Base-by-base conservation (phyloP, 257 asterid genomes). In the Cinchona pubescens region DNA sequence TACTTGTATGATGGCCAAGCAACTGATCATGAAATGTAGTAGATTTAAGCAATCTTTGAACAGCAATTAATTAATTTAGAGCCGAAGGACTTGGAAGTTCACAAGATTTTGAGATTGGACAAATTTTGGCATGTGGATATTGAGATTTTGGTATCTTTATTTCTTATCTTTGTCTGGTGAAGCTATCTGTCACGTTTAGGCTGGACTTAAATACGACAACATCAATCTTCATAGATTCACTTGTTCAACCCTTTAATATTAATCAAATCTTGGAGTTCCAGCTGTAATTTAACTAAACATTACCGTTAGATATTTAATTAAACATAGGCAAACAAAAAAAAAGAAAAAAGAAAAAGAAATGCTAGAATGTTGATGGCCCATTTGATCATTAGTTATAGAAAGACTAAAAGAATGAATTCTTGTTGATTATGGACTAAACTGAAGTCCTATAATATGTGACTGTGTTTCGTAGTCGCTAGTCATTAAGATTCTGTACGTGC, bases 151-250 rank as follows among this genome's bases (percentile, higher is more conserved):
- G 74, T 69, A 71, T 65, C 56, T 71, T 58, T 68, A 4, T 35
- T n/a, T 27, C 15, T 19, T 16, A 71, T 51, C 58, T 40, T 18
- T 38, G 67, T 42, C n/a, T 59, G 59, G 23, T 62, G 59, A 71
- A 48, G 61, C 74, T 68, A 65, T 62, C 25, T 59, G 69, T 80
- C 67, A 73, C 56, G 16, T 69, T 56, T 46, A 51, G 62, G 38
- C 62, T 42, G 82, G 55, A 71, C 56, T n/a, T n/a, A n/a, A n/a
- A 79, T 81, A 30, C 40, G 88, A 85, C 86, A 81, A 80, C 63
- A 76, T 74, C 79, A 82, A 90, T 90, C 92, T 79, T 68, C 63
- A 45, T 82, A 86, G 88, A 86, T 88, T 78, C 75, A 14, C 83
- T 37, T 83, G 87, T 78, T 84, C 81, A 40, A 70, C 51, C 72